These are phyloP conservation scores for Penicillium nordicum DNA, from an alignment of 2,329 filamentous ascomycete genomes.

Conservation along the genomic window DNA sequence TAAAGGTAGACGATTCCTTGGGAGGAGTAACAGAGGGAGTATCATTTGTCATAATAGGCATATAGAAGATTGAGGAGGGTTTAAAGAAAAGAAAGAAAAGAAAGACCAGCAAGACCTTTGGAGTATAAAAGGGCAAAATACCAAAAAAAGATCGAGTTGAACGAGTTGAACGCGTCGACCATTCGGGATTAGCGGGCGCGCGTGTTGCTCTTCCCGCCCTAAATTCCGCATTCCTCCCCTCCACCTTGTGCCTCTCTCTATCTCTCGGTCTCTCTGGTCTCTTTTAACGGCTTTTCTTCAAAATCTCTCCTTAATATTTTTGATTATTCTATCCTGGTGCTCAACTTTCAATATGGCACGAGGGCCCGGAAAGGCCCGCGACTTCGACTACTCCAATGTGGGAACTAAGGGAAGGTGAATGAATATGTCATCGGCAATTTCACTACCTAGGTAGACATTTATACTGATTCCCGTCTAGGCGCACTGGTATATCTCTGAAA, in stretches of 20 bases:
- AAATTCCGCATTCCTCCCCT: constrained; percentile 25
- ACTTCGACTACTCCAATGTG: constrained; percentile 48
- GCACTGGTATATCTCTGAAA: constrained; percentile 80
- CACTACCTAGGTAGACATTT: neutral
- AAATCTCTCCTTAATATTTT: neutral
- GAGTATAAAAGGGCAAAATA: constrained; percentile 1
- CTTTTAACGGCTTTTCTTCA: neutral
- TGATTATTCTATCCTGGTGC: constrained; percentile 9
- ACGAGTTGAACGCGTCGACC: constrained; percentile 31
- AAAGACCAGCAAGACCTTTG: neutral
- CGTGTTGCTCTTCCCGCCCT: constrained; percentile 20
- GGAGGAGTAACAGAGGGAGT: constrained; percentile 10
- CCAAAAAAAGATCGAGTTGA: neutral
- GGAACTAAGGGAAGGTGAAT: constrained; percentile 46
- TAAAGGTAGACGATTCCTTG: constrained; percentile 48
- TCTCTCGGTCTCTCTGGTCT: neutral
- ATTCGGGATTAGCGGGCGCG: constrained; percentile 35
- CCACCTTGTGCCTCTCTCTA: constrained; percentile 5
- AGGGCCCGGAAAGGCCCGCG: constrained; percentile 42
- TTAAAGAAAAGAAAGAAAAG: neutral
- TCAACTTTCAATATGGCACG: constrained; percentile 37
- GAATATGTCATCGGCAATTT: constrained; percentile 8
- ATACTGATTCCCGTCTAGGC: constrained; percentile 52
- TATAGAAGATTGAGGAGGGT: neutral
- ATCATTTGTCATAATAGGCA: constrained; percentile 31